Evolutionary conservation across 768 basidiomycete species (phyloP).

Genomic region (Boletus fagicola): DNA sequence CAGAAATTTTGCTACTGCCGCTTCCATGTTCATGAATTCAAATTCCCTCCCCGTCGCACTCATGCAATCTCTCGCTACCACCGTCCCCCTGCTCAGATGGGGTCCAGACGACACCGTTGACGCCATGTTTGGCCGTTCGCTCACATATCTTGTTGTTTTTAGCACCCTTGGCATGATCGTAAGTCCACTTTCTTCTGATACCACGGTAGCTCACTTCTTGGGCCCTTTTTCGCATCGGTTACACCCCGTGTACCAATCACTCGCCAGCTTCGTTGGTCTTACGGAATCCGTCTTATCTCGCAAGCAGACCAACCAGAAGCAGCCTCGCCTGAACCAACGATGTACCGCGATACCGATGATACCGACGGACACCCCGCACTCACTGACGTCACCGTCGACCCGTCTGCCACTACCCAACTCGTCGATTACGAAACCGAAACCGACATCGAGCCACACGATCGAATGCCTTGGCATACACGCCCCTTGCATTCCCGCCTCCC

Average conservation of each 20-base stretch:
- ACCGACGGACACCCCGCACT: neutral
- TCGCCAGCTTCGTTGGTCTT: conserved; percentile 83
- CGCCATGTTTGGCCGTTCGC: conserved; percentile 87
- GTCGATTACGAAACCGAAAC: conserved; percentile 11
- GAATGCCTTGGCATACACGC: neutral
- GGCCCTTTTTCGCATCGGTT: neutral
- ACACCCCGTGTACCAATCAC: neutral
- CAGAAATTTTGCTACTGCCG: conserved; percentile 77
- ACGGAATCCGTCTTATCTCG: conserved; percentile 80
- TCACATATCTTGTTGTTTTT: conserved; percentile 89
- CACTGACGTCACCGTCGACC: neutral
- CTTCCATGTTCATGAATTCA: conserved; percentile 90
- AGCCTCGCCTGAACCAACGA: neutral
- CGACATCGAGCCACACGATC: neutral
- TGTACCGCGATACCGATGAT: conserved; percentile 13
- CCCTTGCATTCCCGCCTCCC: neutral
- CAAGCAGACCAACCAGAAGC: conserved; percentile 36
- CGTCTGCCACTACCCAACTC: conserved; percentile 1
- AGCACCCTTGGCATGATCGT: conserved; percentile 96
- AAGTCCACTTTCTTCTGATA: conserved; percentile 30
- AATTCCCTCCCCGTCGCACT: conserved; percentile 94
- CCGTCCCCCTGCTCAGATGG: conserved; percentile 84
- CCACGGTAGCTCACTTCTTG: neutral
- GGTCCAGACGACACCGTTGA: conserved; percentile 74
- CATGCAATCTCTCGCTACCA: conserved; percentile 84